Percentiles rank a stretch among this genome's conserved stretches.
These are phyloP conservation scores for Dendrobium huoshanense DNA, from an alignment of 106 monocot species.

Conservation along the genomic window DNA sequence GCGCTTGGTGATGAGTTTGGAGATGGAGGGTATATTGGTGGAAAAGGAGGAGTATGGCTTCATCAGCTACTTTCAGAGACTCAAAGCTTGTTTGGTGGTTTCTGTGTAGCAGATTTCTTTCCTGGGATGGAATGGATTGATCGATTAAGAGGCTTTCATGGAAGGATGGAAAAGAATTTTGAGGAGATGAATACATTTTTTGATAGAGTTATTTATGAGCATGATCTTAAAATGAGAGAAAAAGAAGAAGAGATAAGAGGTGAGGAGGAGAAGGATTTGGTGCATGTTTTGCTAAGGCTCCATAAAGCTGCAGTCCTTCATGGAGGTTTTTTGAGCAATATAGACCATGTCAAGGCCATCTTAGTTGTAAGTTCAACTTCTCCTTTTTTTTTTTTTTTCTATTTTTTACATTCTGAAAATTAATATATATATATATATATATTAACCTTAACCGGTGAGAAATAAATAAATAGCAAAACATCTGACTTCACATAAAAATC, in stretches of 20 bases:
- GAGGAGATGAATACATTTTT: constrained; percentile 10
- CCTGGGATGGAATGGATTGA: constrained; percentile 18
- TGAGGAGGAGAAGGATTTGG: background rate
- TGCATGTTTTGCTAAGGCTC: constrained; percentile 13
- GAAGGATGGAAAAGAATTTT: constrained; percentile 14
- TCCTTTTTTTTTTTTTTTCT: too few relatives aligned
- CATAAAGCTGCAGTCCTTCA: background rate
- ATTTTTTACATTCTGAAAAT: too few relatives aligned
- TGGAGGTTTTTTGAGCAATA: background rate
- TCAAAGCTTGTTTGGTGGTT: constrained; percentile 10
- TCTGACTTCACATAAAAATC: too few relatives aligned
- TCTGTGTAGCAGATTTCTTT: constrained; percentile 18
- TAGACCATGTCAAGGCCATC: constrained; percentile 23
- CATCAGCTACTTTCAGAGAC: constrained; percentile 10
- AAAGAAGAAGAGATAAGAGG: background rate
- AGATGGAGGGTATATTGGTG: too few relatives aligned
- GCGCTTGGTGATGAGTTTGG: background rate
- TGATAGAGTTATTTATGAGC: constrained; percentile 13
- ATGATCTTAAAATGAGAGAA: background rate
- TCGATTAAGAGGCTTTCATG: constrained; percentile 8
- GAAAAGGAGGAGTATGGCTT: too few relatives aligned
- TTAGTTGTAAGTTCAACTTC: constrained; percentile 5
- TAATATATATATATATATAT: too few relatives aligned
- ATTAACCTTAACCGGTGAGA: too few relatives aligned
- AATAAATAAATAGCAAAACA: too few relatives aligned